These are phyloP conservation scores for Pseudogymnoascus sp. DNA, from an alignment of 2,329 filamentous ascomycete genomes.

Conservation along the genomic window DNA sequence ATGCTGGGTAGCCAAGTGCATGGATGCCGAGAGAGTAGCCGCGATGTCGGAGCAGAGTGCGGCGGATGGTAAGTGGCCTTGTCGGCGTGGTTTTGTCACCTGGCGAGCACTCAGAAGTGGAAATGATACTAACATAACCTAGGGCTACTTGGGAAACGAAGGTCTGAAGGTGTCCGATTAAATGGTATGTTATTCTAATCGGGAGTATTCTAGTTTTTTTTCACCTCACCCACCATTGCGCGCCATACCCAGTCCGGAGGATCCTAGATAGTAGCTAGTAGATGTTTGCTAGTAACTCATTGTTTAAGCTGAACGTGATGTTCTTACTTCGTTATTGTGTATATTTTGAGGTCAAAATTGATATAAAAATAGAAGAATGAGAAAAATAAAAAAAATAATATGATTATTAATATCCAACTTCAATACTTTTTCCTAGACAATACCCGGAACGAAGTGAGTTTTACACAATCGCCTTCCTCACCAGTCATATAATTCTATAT, in stretches of 20 bases:
- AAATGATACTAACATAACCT: not conserved
- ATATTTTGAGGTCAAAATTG: no score
- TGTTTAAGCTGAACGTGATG: not conserved
- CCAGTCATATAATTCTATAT: not conserved
- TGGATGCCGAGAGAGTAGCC: not conserved
- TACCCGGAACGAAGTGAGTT: no score
- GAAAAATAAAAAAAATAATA: not conserved
- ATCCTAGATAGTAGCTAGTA: not conserved
- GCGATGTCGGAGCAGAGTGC: not conserved
- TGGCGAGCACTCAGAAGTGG: not conserved
- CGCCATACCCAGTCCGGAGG: not conserved
- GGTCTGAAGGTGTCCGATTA: not conserved
- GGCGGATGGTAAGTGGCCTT: not conserved
- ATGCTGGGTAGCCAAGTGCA: constrained; percentile 7
- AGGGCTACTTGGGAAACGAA: not conserved
- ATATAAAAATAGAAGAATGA: not conserved
- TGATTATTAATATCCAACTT: no score
- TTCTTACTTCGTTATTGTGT: not conserved
- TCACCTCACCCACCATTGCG: not conserved
- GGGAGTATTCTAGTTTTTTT: not conserved
- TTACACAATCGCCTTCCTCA: not conserved
- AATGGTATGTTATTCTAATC: not conserved
- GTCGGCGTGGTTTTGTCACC: not conserved
- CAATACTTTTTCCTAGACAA: not conserved
- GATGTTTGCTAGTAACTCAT: not conserved